Base-by-base conservation (phyloP, 2,329 filamentous ascomycete genomes). In the Fusarium abutilonis region DNA sequence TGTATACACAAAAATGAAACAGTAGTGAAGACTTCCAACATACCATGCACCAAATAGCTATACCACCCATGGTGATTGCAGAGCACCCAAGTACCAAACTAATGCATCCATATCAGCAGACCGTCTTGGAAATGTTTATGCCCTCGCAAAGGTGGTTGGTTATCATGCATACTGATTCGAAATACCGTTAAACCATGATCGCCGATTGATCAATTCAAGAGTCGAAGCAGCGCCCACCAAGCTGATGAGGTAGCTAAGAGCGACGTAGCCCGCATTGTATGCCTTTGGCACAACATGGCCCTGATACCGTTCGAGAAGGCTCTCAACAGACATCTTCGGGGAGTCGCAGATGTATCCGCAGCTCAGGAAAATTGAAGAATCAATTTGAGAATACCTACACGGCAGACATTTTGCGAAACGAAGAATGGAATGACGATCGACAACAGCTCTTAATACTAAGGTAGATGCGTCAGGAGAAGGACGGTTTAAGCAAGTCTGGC, bases 21-120 rank as follows among this genome's bases (percentile, higher is more conserved):
- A 23, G 5, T 31, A 17, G n/a, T 34, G 1, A 8, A 88, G 56
- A 8, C 38, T 36, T 9, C 2, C 15, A 28, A 45, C 54, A 39
- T 19, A 60, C 56, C 56, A 60, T 60, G 2, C 35, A 60, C 56
- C 56, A 60, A 7, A 60, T 60, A 2, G 56, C 8, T n/a, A 60
- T 60, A 8, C 56, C 56, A 5, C 56, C 56, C 56, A 60, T 60
- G 1, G 56, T 60, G 4, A 60, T 39, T 4, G 56, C 41, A 23
- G 56, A 60, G 9, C 40, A 31, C 7, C 21, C 42, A 4, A 60
- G 36, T 15, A 60, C 23, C 32, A 60, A 7, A 31, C 56, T 60
- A 34, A 19, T 10, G 4, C 14, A 19, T 31, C 19, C 23, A n/a
- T 44, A 19, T 60, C 9, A 60, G 57, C 19, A 59, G 13, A 7